Conservation (phyloP, 495 filamentous ascomycete genomes). For the Apodospora peruviana region DNA sequence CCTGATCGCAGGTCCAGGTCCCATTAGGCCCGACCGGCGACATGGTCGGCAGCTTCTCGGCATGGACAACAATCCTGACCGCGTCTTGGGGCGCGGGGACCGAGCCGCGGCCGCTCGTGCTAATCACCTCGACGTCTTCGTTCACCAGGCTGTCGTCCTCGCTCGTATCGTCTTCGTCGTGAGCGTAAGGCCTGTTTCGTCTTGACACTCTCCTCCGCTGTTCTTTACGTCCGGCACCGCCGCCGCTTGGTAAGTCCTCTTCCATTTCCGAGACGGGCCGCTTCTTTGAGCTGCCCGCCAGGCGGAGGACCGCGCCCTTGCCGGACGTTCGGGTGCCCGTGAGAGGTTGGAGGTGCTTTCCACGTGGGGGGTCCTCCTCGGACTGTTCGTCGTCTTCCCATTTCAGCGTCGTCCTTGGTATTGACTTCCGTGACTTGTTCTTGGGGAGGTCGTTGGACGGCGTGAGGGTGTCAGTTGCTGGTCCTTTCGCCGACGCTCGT, state of each 20-base stretch:
- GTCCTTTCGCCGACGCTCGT: background rate
- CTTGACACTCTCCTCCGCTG: conserved; percentile 20
- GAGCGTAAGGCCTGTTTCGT: conserved; percentile 22
- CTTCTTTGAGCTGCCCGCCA: conserved; percentile 24
- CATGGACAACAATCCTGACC: conserved; percentile 32
- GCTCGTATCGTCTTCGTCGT: conserved; percentile 23
- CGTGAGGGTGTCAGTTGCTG: conserved; percentile 1
- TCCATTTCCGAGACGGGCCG: conserved; percentile 32
- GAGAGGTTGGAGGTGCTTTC: conserved; percentile 7
- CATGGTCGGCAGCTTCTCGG: conserved; percentile 40
- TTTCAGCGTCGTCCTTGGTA: background rate
- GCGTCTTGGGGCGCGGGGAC: conserved; percentile 13
- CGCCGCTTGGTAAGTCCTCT: too few relatives aligned
- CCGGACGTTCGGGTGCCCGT: conserved; percentile 22
- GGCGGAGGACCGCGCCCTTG: conserved; percentile 30
- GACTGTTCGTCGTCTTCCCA: conserved; percentile 10
- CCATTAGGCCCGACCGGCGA: conserved; percentile 51
- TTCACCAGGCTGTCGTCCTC: conserved; percentile 27
- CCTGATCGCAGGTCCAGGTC: conserved; percentile 65
- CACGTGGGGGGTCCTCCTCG: conserved; percentile 2
- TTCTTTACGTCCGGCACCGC: too few relatives aligned
- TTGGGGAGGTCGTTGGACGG: too few relatives aligned
- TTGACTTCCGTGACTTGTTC: background rate
- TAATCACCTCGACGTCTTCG: conserved; percentile 2
- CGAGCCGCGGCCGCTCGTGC: background rate